Conservation (phyloP, 441 rosid genomes). For the Rhodomyrtus psidioides region DNA sequence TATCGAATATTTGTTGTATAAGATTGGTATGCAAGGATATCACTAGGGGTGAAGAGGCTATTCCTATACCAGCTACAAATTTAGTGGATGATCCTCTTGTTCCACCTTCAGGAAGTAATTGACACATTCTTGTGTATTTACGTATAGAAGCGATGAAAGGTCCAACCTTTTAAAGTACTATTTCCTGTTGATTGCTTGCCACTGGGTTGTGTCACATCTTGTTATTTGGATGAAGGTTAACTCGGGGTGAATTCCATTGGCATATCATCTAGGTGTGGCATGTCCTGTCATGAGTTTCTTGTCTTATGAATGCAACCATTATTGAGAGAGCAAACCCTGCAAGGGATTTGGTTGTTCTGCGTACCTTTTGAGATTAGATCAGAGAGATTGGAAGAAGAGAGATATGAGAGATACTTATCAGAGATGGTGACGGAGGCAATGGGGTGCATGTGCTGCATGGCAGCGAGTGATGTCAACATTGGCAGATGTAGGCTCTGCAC, state of each 20-base stretch:
- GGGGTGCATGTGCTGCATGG: not conserved
- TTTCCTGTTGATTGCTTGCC: not conserved
- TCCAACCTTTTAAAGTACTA: not conserved
- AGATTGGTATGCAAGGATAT: slow-evolving; percentile 49
- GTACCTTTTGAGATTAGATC: not conserved
- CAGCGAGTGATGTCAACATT: not conserved
- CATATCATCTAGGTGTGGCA: not conserved
- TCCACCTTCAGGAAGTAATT: slow-evolving; percentile 40
- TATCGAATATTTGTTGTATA: slow-evolving; percentile 2
- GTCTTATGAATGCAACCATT: not conserved
- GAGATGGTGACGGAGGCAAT: not conserved
- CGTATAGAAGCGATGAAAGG: not conserved
- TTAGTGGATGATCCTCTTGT: slow-evolving; percentile 27
- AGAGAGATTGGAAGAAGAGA: not conserved
- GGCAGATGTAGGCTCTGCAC: not conserved
- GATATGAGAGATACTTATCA: not conserved
- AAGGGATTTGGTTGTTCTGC: not conserved
- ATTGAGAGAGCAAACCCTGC: not conserved
- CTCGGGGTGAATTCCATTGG: not conserved
- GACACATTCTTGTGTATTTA: not conserved
- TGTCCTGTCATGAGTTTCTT: not conserved
- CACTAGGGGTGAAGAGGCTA: slow-evolving; percentile 34
- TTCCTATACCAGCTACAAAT: slow-evolving; percentile 37
- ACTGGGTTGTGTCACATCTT: not conserved
- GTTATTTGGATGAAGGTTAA: not conserved